A percentile compares a stretch with the other conserved stretches of the same genome.
phyloP scores from a whole-genome alignment of 352 stramenopile genomes.

The Thraustochytrium sp. region DNA sequence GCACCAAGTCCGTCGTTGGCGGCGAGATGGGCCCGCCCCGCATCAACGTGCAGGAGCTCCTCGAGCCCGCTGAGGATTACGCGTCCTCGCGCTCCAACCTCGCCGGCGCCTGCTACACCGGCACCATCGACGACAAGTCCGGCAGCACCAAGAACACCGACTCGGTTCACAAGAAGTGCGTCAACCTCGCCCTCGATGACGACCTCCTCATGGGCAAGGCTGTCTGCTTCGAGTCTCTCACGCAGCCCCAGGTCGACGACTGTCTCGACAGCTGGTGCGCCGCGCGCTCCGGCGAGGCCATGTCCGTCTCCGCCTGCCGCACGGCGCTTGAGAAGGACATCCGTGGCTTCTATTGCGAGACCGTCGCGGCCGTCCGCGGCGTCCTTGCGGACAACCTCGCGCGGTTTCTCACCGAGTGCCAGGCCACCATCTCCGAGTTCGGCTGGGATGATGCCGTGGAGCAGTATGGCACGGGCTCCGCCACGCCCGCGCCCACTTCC shows the following conservation, averaged over 20 bases:
- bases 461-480: neutral
- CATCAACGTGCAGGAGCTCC: constrained; percentile 17
- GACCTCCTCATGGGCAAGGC: neutral
- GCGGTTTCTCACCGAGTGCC: neutral
- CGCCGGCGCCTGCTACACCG: neutral
- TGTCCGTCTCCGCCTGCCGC: neutral
- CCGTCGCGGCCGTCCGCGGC: neutral
- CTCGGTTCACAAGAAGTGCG: neutral
- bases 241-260: neutral
- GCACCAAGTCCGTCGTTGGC: neutral
- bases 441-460: constrained; percentile 15
- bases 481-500: neutral
- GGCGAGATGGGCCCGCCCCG: neutral
- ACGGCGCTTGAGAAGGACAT: neutral
- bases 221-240: neutral
- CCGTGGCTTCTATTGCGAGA: neutral
- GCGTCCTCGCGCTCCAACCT: neutral
- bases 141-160: neutral
- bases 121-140: neutral
- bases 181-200: neutral
- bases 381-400: neutral
- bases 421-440: neutral
- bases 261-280: neutral
- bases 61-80: constrained; percentile 11
- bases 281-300: neutral